phyloP scores from a whole-genome alignment of 2,329 filamentous ascomycete genomes.

The Sporothrix curviconia region DNA sequence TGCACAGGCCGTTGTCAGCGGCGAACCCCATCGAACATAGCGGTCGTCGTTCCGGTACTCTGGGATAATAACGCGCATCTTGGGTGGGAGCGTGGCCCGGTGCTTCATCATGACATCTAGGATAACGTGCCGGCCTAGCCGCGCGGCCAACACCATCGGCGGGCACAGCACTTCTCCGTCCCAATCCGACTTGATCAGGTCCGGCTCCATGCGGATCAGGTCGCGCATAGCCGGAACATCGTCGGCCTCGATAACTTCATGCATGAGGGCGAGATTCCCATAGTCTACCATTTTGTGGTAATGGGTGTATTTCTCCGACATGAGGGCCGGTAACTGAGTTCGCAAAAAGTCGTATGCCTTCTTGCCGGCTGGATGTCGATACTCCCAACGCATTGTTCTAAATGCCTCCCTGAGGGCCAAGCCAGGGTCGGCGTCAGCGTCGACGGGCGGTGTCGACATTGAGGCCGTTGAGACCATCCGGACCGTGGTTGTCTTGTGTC shows the following conservation, averaged over 20 bases:
- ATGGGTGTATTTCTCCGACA: neutral
- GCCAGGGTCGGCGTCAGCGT: constrained; percentile 2
- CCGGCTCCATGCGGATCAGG: neutral
- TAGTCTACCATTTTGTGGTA: neutral
- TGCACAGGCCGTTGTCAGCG: constrained; percentile 6
- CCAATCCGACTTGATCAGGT: neutral
- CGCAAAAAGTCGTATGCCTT: constrained; percentile 1
- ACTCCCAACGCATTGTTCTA: neutral
- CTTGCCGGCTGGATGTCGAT: neutral
- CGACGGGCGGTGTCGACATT: constrained; percentile 1
- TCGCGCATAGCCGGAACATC: constrained; percentile 4
- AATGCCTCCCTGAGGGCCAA: constrained; percentile 5
- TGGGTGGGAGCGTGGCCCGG: constrained; percentile 1
- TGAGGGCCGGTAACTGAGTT: neutral
- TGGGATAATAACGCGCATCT: neutral
- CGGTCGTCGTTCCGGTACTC: neutral
- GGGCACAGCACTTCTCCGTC: neutral
- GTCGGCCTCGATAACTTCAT: neutral
- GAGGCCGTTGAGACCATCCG: constrained; percentile 1
- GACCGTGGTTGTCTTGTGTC: neutral
- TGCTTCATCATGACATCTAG: constrained; percentile 1
- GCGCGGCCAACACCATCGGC: neutral
- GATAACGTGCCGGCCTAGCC: neutral
- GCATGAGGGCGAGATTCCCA: neutral
- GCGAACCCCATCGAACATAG: neutral